A percentile compares a stretch with the other conserved stretches of the same genome.
These are phyloP conservation scores for Sporopachydermia cereana DNA, from an alignment of 1,139 yeast species.

Conservation along the genomic window DNA sequence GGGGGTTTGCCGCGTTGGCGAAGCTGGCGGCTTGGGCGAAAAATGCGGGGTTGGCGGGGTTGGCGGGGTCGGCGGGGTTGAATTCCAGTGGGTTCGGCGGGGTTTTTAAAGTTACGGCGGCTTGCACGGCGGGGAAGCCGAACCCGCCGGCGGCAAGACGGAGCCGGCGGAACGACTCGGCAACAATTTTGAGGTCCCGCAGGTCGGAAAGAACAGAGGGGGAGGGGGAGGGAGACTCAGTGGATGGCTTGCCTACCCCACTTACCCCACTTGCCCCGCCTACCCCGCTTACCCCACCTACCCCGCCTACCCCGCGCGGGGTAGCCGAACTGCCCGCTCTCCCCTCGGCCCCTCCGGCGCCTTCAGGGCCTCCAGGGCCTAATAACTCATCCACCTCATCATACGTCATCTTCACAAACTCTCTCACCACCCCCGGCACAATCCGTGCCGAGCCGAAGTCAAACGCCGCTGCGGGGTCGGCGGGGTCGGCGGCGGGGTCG, in stretches of 20 bases:
- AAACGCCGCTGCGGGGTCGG: conserved; percentile 20
- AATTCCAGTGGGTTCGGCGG: conserved; percentile 11
- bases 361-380: no score
- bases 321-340: conserved; percentile 6
- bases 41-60: conserved; percentile 13
- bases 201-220: conserved; percentile 24
- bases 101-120: conserved; percentile 11
- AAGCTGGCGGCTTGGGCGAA: conserved; percentile 11
- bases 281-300: no score
- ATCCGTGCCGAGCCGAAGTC: conserved; percentile 20
- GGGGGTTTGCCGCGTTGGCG: neutral
- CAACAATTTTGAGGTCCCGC: conserved; percentile 23
- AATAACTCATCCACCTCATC: conserved; percentile 35
- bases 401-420: conserved; percentile 39
- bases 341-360: neutral
- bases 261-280: no score
- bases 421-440: conserved; percentile 29
- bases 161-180: conserved; percentile 21
- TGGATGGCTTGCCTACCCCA: no score
- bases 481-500: conserved; percentile 22
- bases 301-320: no score
- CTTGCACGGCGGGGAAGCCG: conserved; percentile 18
- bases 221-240: neutral
- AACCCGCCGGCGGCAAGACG: conserved; percentile 28
- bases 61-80: conserved; percentile 9